Conservation (phyloP, 116 monocot species). For the Papilionanthe hybrid region DNA sequence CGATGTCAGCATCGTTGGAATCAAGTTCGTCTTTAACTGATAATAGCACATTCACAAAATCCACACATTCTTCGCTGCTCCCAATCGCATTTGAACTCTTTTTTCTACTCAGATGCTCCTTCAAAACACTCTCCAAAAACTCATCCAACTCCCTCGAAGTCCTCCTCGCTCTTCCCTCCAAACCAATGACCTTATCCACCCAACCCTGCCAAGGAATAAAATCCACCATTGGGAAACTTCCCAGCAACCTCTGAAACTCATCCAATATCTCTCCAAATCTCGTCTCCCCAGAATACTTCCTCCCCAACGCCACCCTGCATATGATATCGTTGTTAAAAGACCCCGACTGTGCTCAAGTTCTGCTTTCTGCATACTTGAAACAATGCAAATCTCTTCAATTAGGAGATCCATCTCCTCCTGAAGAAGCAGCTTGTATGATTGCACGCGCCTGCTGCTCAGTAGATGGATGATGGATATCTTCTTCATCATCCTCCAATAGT, state of each 20-base stretch:
- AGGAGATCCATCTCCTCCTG: constrained; percentile 9
- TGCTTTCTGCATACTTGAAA: neutral
- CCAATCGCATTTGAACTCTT: neutral
- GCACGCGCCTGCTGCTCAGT: constrained; percentile 5
- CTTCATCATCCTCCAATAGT: constrained; percentile 7
- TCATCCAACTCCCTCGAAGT: neutral
- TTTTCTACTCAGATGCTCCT: neutral
- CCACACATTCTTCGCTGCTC: neutral
- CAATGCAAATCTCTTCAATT: neutral
- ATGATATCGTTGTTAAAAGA: neutral
- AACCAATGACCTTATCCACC: constrained; percentile 3
- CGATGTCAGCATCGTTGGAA: neutral
- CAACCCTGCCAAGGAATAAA: constrained; percentile 14
- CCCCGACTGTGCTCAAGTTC: neutral
- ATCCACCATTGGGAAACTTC: constrained; percentile 1
- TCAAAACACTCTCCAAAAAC: neutral
- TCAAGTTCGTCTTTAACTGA: neutral
- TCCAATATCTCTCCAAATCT: neutral
- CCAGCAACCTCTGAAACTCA: neutral
- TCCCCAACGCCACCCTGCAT: constrained; percentile 7
- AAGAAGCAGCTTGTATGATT: neutral
- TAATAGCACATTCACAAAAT: neutral
- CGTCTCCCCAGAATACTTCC: constrained; percentile 1
- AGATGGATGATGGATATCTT: constrained; percentile 11
- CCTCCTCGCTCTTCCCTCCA: constrained; percentile 7